phyloP scores from a whole-genome alignment of 352 stramenopile species.

The Pythium aristosporum region DNA sequence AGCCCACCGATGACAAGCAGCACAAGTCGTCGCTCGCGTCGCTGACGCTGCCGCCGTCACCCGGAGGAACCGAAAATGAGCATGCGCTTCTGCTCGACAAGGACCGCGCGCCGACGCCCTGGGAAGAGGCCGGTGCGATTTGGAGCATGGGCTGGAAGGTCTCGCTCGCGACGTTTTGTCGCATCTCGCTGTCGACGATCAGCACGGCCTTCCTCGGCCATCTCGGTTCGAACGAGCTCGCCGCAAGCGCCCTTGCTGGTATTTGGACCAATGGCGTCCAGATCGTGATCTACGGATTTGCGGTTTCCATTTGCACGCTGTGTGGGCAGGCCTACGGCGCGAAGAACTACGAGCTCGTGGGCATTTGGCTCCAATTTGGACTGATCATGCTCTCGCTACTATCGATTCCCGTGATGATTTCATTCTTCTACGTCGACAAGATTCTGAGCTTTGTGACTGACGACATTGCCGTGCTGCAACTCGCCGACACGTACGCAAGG shows the following conservation, averaged over 20 bases:
- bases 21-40: constrained; percentile 4
- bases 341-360: constrained; percentile 74
- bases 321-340: constrained; percentile 79
- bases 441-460: constrained; percentile 71
- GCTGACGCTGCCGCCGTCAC: constrained; percentile 17
- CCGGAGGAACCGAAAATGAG: constrained; percentile 2
- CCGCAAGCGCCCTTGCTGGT: constrained; percentile 62
- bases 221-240: constrained; percentile 71
- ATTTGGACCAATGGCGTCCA: constrained; percentile 83
- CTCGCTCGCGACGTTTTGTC: constrained; percentile 78
- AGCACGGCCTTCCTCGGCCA: constrained; percentile 77
- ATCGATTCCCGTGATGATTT: constrained; percentile 73
- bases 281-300: constrained; percentile 79
- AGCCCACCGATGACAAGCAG: constrained; percentile 7
- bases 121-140: constrained; percentile 64
- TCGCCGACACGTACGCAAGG: constrained; percentile 64
- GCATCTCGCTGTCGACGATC: constrained; percentile 78
- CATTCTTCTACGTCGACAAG: constrained; percentile 78
- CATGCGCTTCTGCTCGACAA: constrained; percentile 19
- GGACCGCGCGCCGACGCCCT: constrained; percentile 32
- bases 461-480: constrained; percentile 52
- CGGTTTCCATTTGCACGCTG: constrained; percentile 76
- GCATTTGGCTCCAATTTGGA: constrained; percentile 78
- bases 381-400: constrained; percentile 67
- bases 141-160: constrained; percentile 86